Evolutionary conservation across 495 filamentous ascomycete species (phyloP).

Genomic region (Hyaloscypha bicolor): DNA sequence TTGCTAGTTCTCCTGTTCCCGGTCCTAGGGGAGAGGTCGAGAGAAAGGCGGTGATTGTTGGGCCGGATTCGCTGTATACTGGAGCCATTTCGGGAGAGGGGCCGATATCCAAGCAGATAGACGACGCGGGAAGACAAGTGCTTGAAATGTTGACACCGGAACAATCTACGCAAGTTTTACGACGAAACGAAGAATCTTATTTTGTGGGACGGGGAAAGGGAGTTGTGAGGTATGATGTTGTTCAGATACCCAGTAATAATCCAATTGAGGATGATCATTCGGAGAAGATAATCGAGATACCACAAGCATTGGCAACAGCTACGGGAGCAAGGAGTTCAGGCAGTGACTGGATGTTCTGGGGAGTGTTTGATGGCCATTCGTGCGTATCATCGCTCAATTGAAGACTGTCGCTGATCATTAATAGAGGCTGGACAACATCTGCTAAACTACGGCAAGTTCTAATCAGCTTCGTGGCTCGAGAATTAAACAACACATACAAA

Average conservation of each 20-base stretch:
- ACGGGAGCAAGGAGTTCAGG: conserved; percentile 49
- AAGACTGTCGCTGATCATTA: conserved; percentile 12
- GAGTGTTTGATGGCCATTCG: conserved; percentile 97
- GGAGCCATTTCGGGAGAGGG: conserved; percentile 77
- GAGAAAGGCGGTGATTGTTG: conserved; percentile 68
- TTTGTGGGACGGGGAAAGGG: conserved; percentile 86
- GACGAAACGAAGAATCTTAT: conserved; percentile 89
- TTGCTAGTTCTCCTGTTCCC: conserved; percentile 8
- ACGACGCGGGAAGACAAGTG: conserved; percentile 76
- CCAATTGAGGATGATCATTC: conserved; percentile 98
- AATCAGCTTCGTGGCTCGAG: conserved; percentile 88
- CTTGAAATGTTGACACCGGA: conserved; percentile 96
- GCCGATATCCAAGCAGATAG: conserved; percentile 83
- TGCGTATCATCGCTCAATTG: conserved; percentile 43
- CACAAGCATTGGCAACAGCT: conserved; percentile 45
- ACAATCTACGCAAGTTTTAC: conserved; percentile 86
- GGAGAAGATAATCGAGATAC: conserved; percentile 94
- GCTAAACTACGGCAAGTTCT: conserved; percentile 92
- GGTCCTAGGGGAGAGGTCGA: conserved; percentile 13
- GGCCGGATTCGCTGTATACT: conserved; percentile 82
- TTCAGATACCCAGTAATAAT: conserved; percentile 92
- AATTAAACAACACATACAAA: conserved; percentile 93
- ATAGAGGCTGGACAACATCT: conserved; percentile 96
- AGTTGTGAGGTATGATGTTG: conserved; percentile 93
- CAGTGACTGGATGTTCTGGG: conserved; percentile 99